A percentile compares a stretch with the other conserved stretches of the same genome.
Conservation (phyloP, 2,329 filamentous ascomycete species). For the Xylariales sp. region DNA sequence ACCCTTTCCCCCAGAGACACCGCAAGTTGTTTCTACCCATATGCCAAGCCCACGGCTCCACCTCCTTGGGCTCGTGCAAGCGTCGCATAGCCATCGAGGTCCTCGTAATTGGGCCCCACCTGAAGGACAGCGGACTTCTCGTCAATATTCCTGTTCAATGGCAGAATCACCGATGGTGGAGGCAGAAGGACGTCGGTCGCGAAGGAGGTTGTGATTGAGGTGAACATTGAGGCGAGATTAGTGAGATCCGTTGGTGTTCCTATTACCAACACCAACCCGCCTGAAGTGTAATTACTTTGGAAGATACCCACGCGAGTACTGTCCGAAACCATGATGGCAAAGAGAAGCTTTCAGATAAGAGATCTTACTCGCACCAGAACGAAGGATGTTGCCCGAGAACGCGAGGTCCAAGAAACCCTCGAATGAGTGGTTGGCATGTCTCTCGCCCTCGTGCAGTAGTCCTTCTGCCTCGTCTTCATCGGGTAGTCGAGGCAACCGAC, state of each 20-base stretch:
- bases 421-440: conserved; percentile 47
- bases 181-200: conserved; percentile 68
- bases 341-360: too few species aligned
- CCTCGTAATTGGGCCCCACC: conserved; percentile 48
- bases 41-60: conserved; percentile 67
- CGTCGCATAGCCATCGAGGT: conserved; percentile 61
- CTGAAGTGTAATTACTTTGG: too few species aligned
- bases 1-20: too few species aligned
- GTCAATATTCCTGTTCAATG: conserved; percentile 66
- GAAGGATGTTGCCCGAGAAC: conserved; percentile 68
- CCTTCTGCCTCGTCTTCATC: conserved; percentile 32
- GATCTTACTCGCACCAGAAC: conserved; percentile 68
- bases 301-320: too few species aligned
- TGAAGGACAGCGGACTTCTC: conserved; percentile 68
- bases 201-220: conserved; percentile 65
- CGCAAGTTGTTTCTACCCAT: conserved; percentile 61
- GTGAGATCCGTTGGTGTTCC: neutral
- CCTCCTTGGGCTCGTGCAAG: conserved; percentile 64
- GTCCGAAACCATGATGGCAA: too few species aligned
- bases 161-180: conserved; percentile 62
- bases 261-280: neutral
- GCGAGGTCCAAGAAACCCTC: conserved; percentile 68
- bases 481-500: neutral
- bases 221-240: conserved; percentile 67
- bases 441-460: conserved; percentile 43